Percentiles rank a stretch among this genome's conserved stretches.
Evolutionary conservation across 2,329 filamentous ascomycete species (phyloP).

Genomic region (Ascochyta rabiei): DNA sequence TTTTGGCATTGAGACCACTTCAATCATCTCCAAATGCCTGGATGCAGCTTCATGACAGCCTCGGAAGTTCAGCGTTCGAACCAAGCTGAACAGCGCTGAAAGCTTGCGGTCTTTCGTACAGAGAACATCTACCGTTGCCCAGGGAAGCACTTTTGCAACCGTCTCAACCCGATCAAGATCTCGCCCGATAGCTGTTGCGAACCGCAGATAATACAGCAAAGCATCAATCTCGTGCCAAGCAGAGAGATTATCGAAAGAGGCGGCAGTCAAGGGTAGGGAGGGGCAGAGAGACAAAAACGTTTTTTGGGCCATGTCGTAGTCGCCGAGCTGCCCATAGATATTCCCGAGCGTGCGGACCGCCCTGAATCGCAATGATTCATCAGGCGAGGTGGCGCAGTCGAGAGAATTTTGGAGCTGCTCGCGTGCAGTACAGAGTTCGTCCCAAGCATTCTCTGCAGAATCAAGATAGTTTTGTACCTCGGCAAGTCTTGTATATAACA

Average conservation of each 20-base stretch:
- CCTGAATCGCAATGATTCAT: neutral
- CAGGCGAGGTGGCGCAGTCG: neutral
- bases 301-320: neutral
- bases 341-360: neutral
- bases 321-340: neutral
- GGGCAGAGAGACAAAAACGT: neutral
- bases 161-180: neutral
- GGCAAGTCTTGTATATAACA: neutral
- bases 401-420: neutral
- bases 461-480: neutral
- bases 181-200: neutral
- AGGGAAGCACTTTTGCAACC: neutral
- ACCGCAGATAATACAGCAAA: neutral
- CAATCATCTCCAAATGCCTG: neutral
- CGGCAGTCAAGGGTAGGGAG: neutral
- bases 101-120: neutral
- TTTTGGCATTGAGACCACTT: neutral
- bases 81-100: neutral
- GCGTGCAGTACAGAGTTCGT: neutral
- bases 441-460: neutral
- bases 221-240: constrained; percentile 1
- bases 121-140: neutral
- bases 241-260: neutral
- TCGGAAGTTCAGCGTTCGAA: neutral
- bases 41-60: neutral